Percentiles rank a stretch among this genome's conserved stretches.
Evolutionary conservation across 306 rosid genomes (phyloP).

Genomic region (Quercus ilex): DNA sequence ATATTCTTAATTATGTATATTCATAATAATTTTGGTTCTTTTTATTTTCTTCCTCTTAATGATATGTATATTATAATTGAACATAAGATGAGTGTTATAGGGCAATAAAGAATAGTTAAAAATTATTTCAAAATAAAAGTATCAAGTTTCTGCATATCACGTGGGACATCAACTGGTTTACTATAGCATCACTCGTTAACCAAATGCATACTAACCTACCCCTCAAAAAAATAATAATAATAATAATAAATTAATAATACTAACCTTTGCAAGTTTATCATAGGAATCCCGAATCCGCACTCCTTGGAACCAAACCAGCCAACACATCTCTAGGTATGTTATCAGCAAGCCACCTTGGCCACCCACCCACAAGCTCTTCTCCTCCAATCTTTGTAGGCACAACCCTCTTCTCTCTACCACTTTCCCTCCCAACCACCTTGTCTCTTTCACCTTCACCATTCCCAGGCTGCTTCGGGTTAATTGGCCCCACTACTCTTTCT

Average conservation of each 20-base stretch:
- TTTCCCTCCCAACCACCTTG: not conserved
- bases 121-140: too few relatives aligned
- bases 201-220: too few relatives aligned
- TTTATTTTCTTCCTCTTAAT: too few relatives aligned
- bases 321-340: slow-evolving; percentile 44
- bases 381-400: slow-evolving; percentile 38
- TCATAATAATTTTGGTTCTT: too few relatives aligned
- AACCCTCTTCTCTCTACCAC: not conserved
- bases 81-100: too few relatives aligned
- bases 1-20: too few relatives aligned
- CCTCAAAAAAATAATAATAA: not conserved
- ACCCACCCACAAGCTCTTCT: slow-evolving; percentile 43
- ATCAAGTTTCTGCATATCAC: too few relatives aligned
- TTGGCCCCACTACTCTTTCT: not conserved
- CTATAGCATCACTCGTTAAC: too few relatives aligned
- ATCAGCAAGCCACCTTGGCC: slow-evolving; percentile 78
- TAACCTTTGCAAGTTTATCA: slow-evolving; percentile 64
- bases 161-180: too few relatives aligned
- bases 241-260: not conserved
- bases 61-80: too few relatives aligned
- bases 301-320: slow-evolving; percentile 45
- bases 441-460: not conserved
- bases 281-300: slow-evolving; percentile 73
- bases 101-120: too few relatives aligned
- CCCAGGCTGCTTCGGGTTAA: not conserved